Conservation (phyloP, 2,329 filamentous ascomycete species). For the Colletotrichum sp. region DNA sequence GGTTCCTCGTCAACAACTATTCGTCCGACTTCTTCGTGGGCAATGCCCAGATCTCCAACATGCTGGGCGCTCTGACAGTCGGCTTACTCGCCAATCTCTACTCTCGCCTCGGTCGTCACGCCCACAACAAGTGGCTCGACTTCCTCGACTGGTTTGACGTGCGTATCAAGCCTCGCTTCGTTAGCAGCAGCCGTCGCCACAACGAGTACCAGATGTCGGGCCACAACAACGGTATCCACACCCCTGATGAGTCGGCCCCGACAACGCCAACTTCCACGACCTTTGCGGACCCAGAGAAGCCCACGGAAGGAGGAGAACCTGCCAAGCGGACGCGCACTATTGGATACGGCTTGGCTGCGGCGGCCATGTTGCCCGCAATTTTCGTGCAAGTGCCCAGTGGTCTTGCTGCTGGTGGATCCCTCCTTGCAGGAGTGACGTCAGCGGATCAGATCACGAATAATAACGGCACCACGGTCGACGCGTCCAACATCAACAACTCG, state of each 20-base stretch:
- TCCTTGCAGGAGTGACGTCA: conserved; percentile 61
- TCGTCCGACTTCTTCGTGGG: conserved; percentile 68
- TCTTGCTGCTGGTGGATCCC: conserved; percentile 63
- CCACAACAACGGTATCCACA: neutral
- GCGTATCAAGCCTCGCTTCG: conserved; percentile 44
- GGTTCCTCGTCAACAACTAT: conserved; percentile 80
- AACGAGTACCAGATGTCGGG: conserved; percentile 21
- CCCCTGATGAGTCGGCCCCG: conserved; percentile 9
- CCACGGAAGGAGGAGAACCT: conserved; percentile 26
- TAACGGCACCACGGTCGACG: conserved; percentile 38
- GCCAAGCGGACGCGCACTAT: conserved; percentile 42
- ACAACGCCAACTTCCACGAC: neutral
- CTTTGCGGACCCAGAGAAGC: neutral
- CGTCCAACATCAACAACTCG: conserved; percentile 40
- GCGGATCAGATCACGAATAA: conserved; percentile 57
- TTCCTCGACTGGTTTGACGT: conserved; percentile 54
- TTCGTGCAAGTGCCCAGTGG: conserved; percentile 73
- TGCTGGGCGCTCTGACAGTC: conserved; percentile 77
- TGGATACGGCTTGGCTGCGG: conserved; percentile 81
- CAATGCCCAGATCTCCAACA: conserved; percentile 78
- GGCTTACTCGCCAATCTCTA: conserved; percentile 83
- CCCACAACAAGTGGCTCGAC: conserved; percentile 61
- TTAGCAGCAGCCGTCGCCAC: conserved; percentile 28
- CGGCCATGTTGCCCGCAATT: conserved; percentile 85
- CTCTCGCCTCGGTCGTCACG: conserved; percentile 66